phyloP scores from a whole-genome alignment of 768 basidiomycete genomes.

The Russula emetica region DNA sequence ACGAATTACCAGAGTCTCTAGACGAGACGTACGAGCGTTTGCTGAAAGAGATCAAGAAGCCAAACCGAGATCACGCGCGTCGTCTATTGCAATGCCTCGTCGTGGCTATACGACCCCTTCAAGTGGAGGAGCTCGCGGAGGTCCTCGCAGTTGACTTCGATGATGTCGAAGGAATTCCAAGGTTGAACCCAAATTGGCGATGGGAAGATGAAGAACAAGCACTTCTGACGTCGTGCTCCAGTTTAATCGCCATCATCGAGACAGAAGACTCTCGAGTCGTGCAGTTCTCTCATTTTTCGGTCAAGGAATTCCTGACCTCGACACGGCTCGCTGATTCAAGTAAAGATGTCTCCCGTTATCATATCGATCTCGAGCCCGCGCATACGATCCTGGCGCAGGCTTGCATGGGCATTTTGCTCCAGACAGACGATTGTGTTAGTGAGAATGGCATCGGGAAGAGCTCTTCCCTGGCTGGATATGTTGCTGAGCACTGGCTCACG shows the following conservation, averaged over 20 bases:
- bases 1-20: neutral
- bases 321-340: neutral
- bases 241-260: neutral
- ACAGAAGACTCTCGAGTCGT: neutral
- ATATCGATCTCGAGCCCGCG: neutral
- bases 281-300: slow-evolving; percentile 8
- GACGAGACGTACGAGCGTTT: slow-evolving; percentile 7
- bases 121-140: slow-evolving; percentile 6
- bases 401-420: neutral
- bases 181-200: neutral
- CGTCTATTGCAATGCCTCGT: slow-evolving; percentile 12
- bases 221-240: neutral
- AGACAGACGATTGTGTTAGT: neutral
- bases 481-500: neutral
- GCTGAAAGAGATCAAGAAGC: slow-evolving; percentile 1
- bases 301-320: slow-evolving; percentile 8
- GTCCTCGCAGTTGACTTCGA: slow-evolving; percentile 8
- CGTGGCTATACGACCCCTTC: slow-evolving; percentile 3
- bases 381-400: slow-evolving; percentile 1
- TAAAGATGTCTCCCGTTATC: slow-evolving; percentile 3
- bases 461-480: neutral
- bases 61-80: neutral
- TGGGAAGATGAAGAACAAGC: slow-evolving; percentile 6
- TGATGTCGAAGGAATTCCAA: neutral
- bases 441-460: no score